Conservation (phyloP, 169 alveolate species). For the Plasmodium vinckei region DNA sequence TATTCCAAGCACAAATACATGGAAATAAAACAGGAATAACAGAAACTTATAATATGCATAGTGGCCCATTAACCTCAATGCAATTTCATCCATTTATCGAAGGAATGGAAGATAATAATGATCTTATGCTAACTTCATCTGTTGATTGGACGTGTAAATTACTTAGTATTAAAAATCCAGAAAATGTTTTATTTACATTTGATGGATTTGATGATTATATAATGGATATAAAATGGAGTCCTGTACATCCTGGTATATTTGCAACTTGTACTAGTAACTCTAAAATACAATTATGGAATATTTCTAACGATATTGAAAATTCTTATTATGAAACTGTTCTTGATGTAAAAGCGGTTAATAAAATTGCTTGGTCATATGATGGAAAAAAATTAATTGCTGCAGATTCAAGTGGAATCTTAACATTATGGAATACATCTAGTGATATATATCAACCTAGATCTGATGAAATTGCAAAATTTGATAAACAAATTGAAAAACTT, state of each 20-base stretch:
- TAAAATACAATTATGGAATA: conserved; percentile 40
- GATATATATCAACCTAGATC: conserved; percentile 68
- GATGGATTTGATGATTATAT: conserved; percentile 87
- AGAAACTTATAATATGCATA: conserved; percentile 80
- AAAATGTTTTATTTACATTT: conserved; percentile 80
- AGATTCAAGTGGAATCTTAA: conserved; percentile 37
- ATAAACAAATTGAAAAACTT: conserved; percentile 9
- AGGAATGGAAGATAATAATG: conserved; percentile 79
- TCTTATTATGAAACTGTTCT: conserved; percentile 40
- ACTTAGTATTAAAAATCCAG: conserved; percentile 84
- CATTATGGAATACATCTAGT: conserved; percentile 62
- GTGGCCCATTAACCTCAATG: conserved; percentile 85
- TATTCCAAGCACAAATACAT: conserved; percentile 71
- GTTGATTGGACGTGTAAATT: conserved; percentile 91
- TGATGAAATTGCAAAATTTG: conserved; percentile 53
- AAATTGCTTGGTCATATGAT: conserved; percentile 73
- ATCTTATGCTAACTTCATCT: conserved; percentile 86
- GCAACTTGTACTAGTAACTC: conserved; percentile 70
- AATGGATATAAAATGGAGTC: conserved; percentile 89
- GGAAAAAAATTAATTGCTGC: conserved; percentile 67
- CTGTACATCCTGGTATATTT: conserved; percentile 60
- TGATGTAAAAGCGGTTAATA: conserved; percentile 33
- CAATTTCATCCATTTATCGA: conserved; percentile 83
- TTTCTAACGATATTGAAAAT: conserved; percentile 41
- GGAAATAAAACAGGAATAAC: conserved; percentile 79